A percentile compares a stretch with the other conserved stretches of the same genome.
Evolutionary conservation across 768 basidiomycete genomes (phyloP).

Genomic region (Lactarius hatsudake): DNA sequence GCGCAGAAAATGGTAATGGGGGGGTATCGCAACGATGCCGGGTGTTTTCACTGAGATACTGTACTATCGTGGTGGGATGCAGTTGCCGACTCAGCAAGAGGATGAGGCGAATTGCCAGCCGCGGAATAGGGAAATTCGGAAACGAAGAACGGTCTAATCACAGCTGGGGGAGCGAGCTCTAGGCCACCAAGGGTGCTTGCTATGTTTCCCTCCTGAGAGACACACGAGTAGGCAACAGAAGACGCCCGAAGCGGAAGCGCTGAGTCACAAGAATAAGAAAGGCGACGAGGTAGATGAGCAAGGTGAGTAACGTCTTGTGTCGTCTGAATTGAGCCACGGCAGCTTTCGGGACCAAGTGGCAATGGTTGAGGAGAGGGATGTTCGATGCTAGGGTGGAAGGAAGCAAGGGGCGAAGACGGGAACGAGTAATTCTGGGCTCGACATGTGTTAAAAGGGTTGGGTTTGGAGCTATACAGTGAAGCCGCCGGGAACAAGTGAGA

Average conservation of each 20-base stretch:
- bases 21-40: slow-evolving; percentile 16
- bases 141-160: slow-evolving; percentile 23
- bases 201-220: slow-evolving; percentile 17
- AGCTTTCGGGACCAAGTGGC: slow-evolving; percentile 10
- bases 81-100: not conserved
- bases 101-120: slow-evolving; percentile 7
- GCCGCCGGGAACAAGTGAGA: not conserved
- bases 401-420: slow-evolving; percentile 18
- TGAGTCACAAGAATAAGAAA: slow-evolving; percentile 22
- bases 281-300: slow-evolving; percentile 22
- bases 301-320: slow-evolving; percentile 12
- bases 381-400: slow-evolving; percentile 8
- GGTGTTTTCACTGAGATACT: slow-evolving; percentile 12
- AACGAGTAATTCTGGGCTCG: slow-evolving; percentile 18
- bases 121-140: slow-evolving; percentile 10
- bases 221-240: slow-evolving; percentile 7
- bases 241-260: slow-evolving; percentile 9
- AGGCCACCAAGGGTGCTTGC: slow-evolving; percentile 12
- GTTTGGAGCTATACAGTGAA: slow-evolving; percentile 7
- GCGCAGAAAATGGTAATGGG: not conserved
- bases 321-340: not conserved
- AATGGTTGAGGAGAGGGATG: slow-evolving; percentile 2
- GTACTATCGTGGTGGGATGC: slow-evolving; percentile 9
- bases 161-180: slow-evolving; percentile 26
- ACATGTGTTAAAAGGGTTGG: slow-evolving; percentile 18